Evolutionary conservation across 1,284 basidiomycete genomes (phyloP).

Genomic region (Cerioporus squamosus): DNA sequence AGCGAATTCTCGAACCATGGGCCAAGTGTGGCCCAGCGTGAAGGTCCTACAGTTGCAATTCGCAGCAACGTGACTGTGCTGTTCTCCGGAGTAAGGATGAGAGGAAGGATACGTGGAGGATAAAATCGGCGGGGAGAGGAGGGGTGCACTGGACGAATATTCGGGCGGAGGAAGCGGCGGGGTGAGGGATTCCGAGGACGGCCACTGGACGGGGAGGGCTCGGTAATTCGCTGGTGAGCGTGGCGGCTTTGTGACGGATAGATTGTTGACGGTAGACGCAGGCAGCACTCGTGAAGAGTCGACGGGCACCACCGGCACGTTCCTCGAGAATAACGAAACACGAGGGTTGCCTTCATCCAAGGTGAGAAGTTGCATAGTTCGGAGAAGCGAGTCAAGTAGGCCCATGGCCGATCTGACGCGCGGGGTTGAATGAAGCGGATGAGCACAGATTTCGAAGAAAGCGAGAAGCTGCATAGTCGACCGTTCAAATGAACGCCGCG

Average conservation of each 20-base stretch:
- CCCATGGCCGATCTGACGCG: conserved; percentile 61
- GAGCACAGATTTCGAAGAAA: conserved; percentile 71
- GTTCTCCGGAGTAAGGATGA: neutral
- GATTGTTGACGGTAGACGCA: neutral
- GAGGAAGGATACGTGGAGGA: neutral
- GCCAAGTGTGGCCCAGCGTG: conserved; percentile 56
- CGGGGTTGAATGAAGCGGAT: conserved; percentile 58
- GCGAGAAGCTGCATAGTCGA: conserved; percentile 55
- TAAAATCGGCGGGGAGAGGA: neutral
- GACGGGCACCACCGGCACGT: conserved; percentile 40
- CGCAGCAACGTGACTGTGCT: neutral
- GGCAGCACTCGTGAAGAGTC: neutral
- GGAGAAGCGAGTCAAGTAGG: conserved; percentile 70
- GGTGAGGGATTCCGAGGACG: neutral
- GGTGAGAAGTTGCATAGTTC: conserved; percentile 55
- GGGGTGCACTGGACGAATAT: neutral
- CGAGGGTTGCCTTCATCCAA: conserved; percentile 47
- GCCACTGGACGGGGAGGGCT: neutral
- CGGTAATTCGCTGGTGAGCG: neutral
- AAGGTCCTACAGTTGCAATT: conserved; percentile 56
- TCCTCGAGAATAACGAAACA: conserved; percentile 51
- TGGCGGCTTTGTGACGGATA: neutral
- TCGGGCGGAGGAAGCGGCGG: neutral
- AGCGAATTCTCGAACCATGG: conserved; percentile 52
- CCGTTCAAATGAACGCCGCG: neutral